These are phyloP conservation scores for Verticillium dahliae DNA, from an alignment of 2,329 filamentous ascomycete species.

Conservation along the genomic window DNA sequence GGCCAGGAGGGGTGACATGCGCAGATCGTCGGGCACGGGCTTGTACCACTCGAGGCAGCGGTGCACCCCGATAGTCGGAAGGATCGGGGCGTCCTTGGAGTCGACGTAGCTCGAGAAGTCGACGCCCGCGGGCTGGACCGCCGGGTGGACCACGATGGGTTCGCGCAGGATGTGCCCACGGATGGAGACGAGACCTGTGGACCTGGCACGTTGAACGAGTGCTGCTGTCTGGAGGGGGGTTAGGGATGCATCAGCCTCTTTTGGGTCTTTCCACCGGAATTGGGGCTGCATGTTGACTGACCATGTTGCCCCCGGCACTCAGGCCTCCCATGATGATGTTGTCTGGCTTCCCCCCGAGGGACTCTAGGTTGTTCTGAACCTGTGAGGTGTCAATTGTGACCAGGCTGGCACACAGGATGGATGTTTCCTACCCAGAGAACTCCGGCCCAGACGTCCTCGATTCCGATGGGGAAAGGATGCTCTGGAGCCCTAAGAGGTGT, in stretches of 20 bases:
- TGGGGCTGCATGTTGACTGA: neutral
- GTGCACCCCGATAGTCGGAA: neutral
- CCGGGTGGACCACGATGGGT: no score
- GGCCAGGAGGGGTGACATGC: neutral
- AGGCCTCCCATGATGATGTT: neutral
- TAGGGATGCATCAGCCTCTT: no score
- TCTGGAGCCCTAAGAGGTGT: neutral
- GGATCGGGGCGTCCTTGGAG: neutral
- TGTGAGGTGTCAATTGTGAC: neutral
- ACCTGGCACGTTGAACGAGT: no score
- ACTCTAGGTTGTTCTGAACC: neutral
- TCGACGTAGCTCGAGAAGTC: neutral
- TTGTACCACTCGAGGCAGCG: neutral
- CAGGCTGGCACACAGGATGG: neutral
- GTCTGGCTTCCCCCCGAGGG: neutral
- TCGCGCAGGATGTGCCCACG: no score
- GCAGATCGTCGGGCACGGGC: neutral
- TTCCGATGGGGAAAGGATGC: neutral
- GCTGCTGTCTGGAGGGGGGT: no score
- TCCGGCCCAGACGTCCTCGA: neutral
- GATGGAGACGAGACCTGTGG: no score
- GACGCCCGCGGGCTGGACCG: neutral
- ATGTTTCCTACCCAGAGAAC: neutral
- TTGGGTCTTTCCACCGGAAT: neutral
- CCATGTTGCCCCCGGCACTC: neutral